Evolutionary conservation across 1,284 basidiomycete genomes (phyloP).

Genomic region (Tetrapyrgos nigripes): DNA sequence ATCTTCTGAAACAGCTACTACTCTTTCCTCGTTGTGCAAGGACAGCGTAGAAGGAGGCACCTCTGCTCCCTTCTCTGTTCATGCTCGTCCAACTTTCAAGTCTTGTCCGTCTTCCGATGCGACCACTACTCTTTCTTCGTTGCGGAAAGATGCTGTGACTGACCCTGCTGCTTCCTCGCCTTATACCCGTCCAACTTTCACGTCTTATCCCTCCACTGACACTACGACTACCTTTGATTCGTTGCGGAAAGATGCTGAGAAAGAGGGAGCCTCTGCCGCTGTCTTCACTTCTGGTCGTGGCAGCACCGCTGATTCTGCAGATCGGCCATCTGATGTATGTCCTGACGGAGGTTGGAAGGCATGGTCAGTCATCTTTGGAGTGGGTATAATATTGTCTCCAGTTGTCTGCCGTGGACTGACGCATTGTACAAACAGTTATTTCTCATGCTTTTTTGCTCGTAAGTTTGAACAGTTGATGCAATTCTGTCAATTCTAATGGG

Average conservation of each 20-base stretch:
- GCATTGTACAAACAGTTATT: background rate
- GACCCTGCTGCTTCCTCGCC: background rate
- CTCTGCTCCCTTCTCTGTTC: background rate
- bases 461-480: constrained; percentile 22
- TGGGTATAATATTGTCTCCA: constrained; percentile 31
- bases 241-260: background rate
- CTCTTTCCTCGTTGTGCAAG: too few species aligned
- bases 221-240: background rate
- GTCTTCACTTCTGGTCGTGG: background rate
- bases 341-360: constrained; percentile 61
- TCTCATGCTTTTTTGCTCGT: constrained; percentile 52
- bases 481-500: constrained; percentile 17
- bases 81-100: background rate
- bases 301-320: background rate
- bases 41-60: too few species aligned
- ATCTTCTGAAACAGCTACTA: background rate
- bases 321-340: constrained; percentile 27
- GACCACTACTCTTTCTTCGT: background rate
- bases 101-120: background rate
- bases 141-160: too few species aligned
- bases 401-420: background rate
- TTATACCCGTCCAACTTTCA: background rate
- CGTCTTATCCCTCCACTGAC: background rate
- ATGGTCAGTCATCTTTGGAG: constrained; percentile 57
- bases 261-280: background rate